These are phyloP conservation scores for Hypoxylon intermedium DNA, from an alignment of 495 filamentous ascomycete genomes.

Conservation along the genomic window DNA sequence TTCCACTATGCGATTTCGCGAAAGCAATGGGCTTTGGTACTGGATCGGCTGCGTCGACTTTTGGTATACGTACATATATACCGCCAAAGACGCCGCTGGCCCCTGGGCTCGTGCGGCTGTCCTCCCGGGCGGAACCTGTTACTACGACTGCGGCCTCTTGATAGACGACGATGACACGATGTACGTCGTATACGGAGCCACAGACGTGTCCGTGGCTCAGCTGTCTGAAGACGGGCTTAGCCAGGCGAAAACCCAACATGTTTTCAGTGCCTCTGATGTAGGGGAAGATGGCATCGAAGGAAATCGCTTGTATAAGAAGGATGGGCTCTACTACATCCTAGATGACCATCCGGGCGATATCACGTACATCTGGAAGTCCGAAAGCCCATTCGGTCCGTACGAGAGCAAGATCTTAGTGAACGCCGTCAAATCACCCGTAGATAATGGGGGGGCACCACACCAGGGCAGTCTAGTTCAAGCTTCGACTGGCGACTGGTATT, in stretches of 20 bases:
- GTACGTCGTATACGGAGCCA: slow-evolving; percentile 64
- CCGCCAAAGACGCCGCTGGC: slow-evolving; percentile 45
- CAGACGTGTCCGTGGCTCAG: slow-evolving; percentile 57
- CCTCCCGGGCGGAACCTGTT: slow-evolving; percentile 57
- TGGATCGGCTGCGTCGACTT: slow-evolving; percentile 63
- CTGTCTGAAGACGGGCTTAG: slow-evolving; percentile 55
- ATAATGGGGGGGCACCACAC: slow-evolving; percentile 54
- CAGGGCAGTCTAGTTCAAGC: slow-evolving; percentile 66
- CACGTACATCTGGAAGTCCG: slow-evolving; percentile 58
- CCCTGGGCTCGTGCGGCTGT: slow-evolving; percentile 34
- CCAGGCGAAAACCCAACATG: slow-evolving; percentile 51
- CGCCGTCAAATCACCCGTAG: slow-evolving; percentile 49
- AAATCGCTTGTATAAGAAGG: slow-evolving; percentile 62
- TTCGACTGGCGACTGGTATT: slow-evolving; percentile 62
- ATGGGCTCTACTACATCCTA: slow-evolving; percentile 63
- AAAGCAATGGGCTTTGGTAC: slow-evolving; percentile 56
- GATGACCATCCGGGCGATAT: slow-evolving; percentile 52
- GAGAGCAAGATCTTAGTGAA: slow-evolving; percentile 45
- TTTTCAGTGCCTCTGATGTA: slow-evolving; percentile 47
- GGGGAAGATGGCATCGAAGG: slow-evolving; percentile 58
- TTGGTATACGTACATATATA: slow-evolving; percentile 56
- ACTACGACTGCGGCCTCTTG: slow-evolving; percentile 63
- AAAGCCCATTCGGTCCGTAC: slow-evolving; percentile 58
- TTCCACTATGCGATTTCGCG: slow-evolving; percentile 57
- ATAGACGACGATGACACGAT: slow-evolving; percentile 63